phyloP scores from a whole-genome alignment of 495 filamentous ascomycete genomes.

The Hypoxylon intermedium region DNA sequence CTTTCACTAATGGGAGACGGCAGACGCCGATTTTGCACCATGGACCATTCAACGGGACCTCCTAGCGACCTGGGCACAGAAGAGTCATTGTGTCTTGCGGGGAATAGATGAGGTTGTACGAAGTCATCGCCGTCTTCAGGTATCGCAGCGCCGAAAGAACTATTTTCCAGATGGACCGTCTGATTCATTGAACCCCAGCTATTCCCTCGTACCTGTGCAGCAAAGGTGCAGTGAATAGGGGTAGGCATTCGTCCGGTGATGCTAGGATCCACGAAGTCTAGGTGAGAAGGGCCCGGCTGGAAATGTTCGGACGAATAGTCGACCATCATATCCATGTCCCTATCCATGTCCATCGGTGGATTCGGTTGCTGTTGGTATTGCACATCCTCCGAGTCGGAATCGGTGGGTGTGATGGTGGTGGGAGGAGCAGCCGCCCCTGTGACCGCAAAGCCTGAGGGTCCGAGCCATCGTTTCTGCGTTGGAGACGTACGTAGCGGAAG shows the following conservation, averaged over 20 bases:
- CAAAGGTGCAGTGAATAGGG: slow-evolving; percentile 60
- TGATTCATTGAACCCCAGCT: slow-evolving; percentile 45
- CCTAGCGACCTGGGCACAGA: slow-evolving; percentile 47
- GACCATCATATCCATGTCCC: slow-evolving; percentile 62
- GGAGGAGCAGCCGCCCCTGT: slow-evolving; percentile 22
- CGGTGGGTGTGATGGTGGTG: slow-evolving; percentile 45
- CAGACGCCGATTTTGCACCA: slow-evolving; percentile 61
- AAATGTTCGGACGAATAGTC: slow-evolving; percentile 43
- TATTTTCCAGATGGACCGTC: slow-evolving; percentile 30
- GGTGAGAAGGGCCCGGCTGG: slow-evolving; percentile 41
- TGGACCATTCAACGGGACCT: slow-evolving; percentile 52
- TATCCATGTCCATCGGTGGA: slow-evolving; percentile 48
- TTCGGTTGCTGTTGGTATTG: slow-evolving; percentile 32
- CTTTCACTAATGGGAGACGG: slow-evolving; percentile 77
- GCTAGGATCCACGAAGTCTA: slow-evolving; percentile 37
- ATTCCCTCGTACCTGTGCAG: slow-evolving; percentile 54
- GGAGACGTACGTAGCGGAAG: slow-evolving; percentile 54
- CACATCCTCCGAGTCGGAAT: slow-evolving; percentile 47
- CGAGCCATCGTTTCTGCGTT: slow-evolving; percentile 48
- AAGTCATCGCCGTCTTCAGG: slow-evolving; percentile 49
- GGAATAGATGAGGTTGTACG: slow-evolving; percentile 24
- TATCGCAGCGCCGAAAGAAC: slow-evolving; percentile 36
- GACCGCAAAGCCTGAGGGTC: slow-evolving; percentile 42
- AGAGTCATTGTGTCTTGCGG: slow-evolving; percentile 36
- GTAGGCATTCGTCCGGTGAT: slow-evolving; percentile 58